Evolutionary conservation across 441 rosid species (phyloP), one percentile per base, ranked within the genome.

Genomic region (Populus tomentosa): DNA sequence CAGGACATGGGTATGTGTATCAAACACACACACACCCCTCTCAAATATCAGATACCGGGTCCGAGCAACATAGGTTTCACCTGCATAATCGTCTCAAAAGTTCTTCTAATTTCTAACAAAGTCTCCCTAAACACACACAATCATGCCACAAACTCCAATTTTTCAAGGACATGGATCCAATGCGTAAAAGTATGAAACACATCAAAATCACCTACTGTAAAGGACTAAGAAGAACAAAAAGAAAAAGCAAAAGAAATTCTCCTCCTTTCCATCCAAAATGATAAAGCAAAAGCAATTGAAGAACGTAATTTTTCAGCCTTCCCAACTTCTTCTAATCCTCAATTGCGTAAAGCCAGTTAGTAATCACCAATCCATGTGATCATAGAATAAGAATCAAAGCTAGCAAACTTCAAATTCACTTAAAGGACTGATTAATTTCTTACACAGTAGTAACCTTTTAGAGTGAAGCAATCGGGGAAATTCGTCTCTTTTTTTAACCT

Each of bases 201-300:
- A 80, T 75, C 70, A 80, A 65, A 14, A 63, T 53, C 61, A 53
- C 0, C 69, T 70, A 75, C 46, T 65, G 75, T 10, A 75, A 75
- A 75, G 36, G 3, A 66, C 6, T 26, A 2, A 5, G 26, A 67
- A 33, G 14, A 11, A 30, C 4, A 30, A 53, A 23, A 10, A 75
- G 7, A 6, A 59, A 59, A 32, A 68, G 35, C 33, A 75, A 67
- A 73, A 62, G 69, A 30, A 68, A 33, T 33, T 23, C 24, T 23
- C 23, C n/a, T 73, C 24, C 28, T 56, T 69, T 72, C 38, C 16
- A 53, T 53, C 8, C 0, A 16, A 70, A 80, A 80, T 77, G 78
- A 35, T 24, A 77, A 77, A 79, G 81, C 72, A 77, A 80, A 71
- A 81, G 75, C 73, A 53, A 79, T 16, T 68, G 71, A 78, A 70